Conservation (phyloP, 1,284 basidiomycete species). For the Naganishia albida region DNA sequence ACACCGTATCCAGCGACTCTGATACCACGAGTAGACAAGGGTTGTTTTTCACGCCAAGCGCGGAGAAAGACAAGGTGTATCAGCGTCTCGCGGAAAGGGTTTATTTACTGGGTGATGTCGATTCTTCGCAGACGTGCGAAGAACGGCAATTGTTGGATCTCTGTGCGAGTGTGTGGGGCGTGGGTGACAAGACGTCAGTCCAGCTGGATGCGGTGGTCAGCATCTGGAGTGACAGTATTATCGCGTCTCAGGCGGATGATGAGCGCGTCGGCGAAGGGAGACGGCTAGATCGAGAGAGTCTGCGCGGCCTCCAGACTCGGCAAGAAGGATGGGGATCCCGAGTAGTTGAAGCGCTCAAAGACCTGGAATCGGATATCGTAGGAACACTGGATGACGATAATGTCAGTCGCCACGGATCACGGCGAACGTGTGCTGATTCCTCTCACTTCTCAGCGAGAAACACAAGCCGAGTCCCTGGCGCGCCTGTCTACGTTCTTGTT, state of each 20-base stretch:
- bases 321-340: slow-evolving; percentile 32
- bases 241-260: slow-evolving; percentile 26
- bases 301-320: not conserved
- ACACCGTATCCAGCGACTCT: slow-evolving; percentile 6
- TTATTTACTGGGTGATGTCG: slow-evolving; percentile 7
- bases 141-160: slow-evolving; percentile 46
- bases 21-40: not conserved
- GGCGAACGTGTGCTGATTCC: not conserved
- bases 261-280: slow-evolving; percentile 16
- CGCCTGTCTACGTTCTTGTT: slow-evolving; percentile 12
- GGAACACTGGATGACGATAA: slow-evolving; percentile 14
- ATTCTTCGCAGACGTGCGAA: slow-evolving; percentile 14
- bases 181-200: slow-evolving; percentile 44
- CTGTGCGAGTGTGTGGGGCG: slow-evolving; percentile 49
- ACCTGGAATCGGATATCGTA: slow-evolving; percentile 25
- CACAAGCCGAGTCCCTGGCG: not conserved
- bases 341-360: slow-evolving; percentile 26
- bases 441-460: slow-evolving; percentile 33
- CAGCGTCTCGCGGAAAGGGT: slow-evolving; percentile 21
- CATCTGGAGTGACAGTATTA: slow-evolving; percentile 43
- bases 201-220: slow-evolving; percentile 42
- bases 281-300: not conserved
- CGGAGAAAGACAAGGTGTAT: slow-evolving; percentile 27
- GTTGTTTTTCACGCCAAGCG: slow-evolving; percentile 25
- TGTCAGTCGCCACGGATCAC: slow-evolving; percentile 4